Evolutionary conservation across 1,284 basidiomycete genomes (phyloP).

Genomic region (Ustilago vetiveriae): DNA sequence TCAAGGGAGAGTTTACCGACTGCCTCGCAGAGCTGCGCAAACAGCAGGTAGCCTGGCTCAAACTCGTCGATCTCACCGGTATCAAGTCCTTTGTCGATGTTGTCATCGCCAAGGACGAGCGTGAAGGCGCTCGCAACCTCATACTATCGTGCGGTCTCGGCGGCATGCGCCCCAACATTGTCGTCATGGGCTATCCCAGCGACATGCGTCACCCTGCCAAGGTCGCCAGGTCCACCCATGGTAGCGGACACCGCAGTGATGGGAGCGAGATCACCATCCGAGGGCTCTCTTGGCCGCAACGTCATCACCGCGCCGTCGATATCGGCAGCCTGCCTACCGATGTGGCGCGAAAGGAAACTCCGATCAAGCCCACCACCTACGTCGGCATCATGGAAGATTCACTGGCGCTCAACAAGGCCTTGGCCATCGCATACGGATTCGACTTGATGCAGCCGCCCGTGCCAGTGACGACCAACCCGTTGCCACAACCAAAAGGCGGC

Average conservation of each 20-base stretch:
- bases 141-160: constrained; percentile 64
- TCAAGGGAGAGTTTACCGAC: constrained; percentile 65
- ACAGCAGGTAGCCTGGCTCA: constrained; percentile 66
- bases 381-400: constrained; percentile 66
- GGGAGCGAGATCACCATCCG: constrained; percentile 61
- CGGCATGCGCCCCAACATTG: constrained; percentile 66
- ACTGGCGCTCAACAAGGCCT: constrained; percentile 65
- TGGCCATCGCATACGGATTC: constrained; percentile 65
- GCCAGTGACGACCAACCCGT: constrained; percentile 17
- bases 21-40: constrained; percentile 62
- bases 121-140: constrained; percentile 64
- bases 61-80: constrained; percentile 64
- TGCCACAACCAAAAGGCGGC: constrained; percentile 9
- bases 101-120: constrained; percentile 63
- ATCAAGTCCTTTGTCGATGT: constrained; percentile 66
- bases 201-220: constrained; percentile 55
- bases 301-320: constrained; percentile 35
- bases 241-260: constrained; percentile 36
- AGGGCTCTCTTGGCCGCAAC: constrained; percentile 38
- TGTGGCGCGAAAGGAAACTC: constrained; percentile 58
- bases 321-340: constrained; percentile 60
- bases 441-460: constrained; percentile 56
- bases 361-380: constrained; percentile 59
- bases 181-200: constrained; percentile 64
- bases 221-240: constrained; percentile 19